Percentiles rank a stretch among this genome's conserved stretches.
Evolutionary conservation across 192 early-diverging fungal genomes (phyloP).

Genomic region (Coemansia pectinata): DNA sequence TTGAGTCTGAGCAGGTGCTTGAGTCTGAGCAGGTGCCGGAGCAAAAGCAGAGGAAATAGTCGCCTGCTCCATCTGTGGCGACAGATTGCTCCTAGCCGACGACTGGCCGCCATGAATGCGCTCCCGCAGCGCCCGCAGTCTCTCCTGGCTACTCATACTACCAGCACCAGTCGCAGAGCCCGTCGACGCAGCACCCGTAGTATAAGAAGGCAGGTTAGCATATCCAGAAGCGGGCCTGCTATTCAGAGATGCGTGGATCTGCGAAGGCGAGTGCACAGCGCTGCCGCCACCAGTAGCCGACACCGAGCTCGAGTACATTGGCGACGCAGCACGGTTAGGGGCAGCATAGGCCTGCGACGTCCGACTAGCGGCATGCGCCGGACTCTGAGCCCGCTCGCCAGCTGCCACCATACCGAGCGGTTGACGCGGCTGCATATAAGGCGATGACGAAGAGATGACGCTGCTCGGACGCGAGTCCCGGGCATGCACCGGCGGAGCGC

Average conservation of each 20-base stretch:
- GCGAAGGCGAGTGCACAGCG: slow-evolving; percentile 15
- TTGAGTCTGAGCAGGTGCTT: not conserved
- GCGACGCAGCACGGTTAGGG: slow-evolving; percentile 16
- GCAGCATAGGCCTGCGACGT: slow-evolving; percentile 7
- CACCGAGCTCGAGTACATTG: slow-evolving; percentile 10
- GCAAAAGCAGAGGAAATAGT: not conserved
- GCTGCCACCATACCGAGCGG: not conserved
- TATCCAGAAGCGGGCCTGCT: not conserved
- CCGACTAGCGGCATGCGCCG: not conserved
- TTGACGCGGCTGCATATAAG: slow-evolving; percentile 22
- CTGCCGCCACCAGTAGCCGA: slow-evolving; percentile 4
- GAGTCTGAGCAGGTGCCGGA: not conserved
- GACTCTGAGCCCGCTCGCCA: slow-evolving; percentile 18
- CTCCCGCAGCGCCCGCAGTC: slow-evolving; percentile 27
- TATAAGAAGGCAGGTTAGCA: not conserved
- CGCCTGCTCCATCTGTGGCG: slow-evolving; percentile 11
- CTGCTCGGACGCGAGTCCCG: slow-evolving; percentile 20
- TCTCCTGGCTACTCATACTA: slow-evolving; percentile 19
- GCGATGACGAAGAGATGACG: slow-evolving; percentile 17
- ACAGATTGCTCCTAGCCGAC: not conserved
- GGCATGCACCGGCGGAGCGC: not conserved
- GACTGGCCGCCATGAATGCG: slow-evolving; percentile 26
- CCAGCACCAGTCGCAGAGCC: not conserved
- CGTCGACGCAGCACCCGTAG: not conserved
- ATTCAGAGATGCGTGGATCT: not conserved